Evolutionary conservation across 1,284 basidiomycete genomes (phyloP).

Genomic region (Cystobasidium sp.): DNA sequence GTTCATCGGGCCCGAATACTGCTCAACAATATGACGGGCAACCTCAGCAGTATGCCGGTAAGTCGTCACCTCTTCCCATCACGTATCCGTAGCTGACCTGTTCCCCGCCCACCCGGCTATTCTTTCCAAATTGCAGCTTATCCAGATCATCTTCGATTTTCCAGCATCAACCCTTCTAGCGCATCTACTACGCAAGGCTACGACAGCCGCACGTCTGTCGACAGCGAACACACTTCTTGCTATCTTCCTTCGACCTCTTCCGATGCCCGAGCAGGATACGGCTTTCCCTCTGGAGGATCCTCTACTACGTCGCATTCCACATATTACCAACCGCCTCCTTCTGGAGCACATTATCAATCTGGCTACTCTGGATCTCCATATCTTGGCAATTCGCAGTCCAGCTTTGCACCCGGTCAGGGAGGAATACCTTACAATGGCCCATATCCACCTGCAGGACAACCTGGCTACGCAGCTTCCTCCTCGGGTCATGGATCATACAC

Average conservation of each 20-base stretch:
- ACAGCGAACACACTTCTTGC: conserved; percentile 38
- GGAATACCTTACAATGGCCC: neutral
- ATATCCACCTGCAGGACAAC: neutral
- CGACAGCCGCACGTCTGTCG: conserved; percentile 20
- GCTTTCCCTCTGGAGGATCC: conserved; percentile 29
- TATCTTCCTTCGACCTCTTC: conserved; percentile 39
- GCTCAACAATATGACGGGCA: conserved; percentile 14
- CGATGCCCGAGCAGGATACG: conserved; percentile 12
- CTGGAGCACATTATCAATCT: neutral
- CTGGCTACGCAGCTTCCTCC: conserved; percentile 7
- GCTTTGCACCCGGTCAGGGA: neutral
- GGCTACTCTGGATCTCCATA: neutral
- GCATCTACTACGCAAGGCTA: neutral
- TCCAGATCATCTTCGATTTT: conserved; percentile 13
- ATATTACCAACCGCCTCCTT: conserved; percentile 12
- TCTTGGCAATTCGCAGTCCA: neutral
- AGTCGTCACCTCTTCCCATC: too few relatives aligned
- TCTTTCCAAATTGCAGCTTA: neutral
- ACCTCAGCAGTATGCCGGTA: conserved; percentile 27
- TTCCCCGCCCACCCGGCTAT: neutral
- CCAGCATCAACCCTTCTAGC: neutral
- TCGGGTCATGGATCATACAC: conserved; percentile 18
- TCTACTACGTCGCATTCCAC: conserved; percentile 26
- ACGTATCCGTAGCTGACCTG: neutral
- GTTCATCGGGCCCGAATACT: neutral